phyloP scores from a whole-genome alignment of 2,329 filamentous ascomycete genomes.

The Penicillium sp. region DNA sequence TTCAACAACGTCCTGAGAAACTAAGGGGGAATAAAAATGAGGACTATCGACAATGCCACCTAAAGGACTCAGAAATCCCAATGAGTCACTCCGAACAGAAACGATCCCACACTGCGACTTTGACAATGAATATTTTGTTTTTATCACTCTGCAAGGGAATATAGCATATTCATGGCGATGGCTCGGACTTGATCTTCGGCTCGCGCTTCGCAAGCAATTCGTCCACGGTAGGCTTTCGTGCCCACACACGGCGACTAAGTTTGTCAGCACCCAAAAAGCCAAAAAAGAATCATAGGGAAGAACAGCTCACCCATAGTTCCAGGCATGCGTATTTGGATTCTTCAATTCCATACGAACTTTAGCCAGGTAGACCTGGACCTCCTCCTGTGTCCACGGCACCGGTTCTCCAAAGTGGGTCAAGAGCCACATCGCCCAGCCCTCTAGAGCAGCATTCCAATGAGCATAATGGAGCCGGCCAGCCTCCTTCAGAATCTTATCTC shows the following conservation, averaged over 20 bases:
- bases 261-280: not conserved
- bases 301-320: conserved; percentile 10
- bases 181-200: not conserved
- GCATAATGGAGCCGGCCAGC: conserved; percentile 43
- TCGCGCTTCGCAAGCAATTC: not conserved
- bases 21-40: not conserved
- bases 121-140: not conserved
- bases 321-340: conserved; percentile 12
- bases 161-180: not conserved
- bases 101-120: not conserved
- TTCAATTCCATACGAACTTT: conserved; percentile 17
- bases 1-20: not conserved
- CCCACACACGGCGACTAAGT: conserved; percentile 13
- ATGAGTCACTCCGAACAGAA: not conserved
- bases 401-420: conserved; percentile 30
- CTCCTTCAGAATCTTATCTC: conserved; percentile 31
- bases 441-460: conserved; percentile 31
- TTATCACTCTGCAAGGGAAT: not conserved
- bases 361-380: conserved; percentile 21
- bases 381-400: conserved; percentile 19
- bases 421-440: conserved; percentile 34
- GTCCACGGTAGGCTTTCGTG: conserved; percentile 10
- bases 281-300: not conserved
- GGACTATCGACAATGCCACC: not conserved
- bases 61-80: not conserved